Base-by-base conservation (phyloP, 208 protist genomes). In the Herpetomonas tarakana region DNA sequence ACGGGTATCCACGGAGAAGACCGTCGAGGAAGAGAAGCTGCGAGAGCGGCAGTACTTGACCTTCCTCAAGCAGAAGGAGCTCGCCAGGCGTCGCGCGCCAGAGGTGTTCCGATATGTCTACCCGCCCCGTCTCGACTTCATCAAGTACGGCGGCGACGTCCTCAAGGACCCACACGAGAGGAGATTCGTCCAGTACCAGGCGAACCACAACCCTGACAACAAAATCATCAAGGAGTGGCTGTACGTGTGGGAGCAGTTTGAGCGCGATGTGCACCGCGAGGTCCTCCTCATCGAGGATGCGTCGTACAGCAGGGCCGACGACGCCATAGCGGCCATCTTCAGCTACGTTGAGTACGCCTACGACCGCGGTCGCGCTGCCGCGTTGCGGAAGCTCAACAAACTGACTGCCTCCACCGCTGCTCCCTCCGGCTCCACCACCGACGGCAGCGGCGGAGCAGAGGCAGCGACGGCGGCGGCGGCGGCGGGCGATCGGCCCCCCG, bases 321-420 rank as follows among this genome's bases (percentile, higher is more conserved):
- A 78, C 16, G 74, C 79, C 50, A 30, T 79, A 31, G 75, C 76
- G 0, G 71, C 76, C 38, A 80, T 86, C 29, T 46, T 65, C 29
- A 86, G 75, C 63, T 86, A 76, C 61, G 39, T 86, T 9, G 74
- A 86, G 58, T 65, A 74, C 68, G 69, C 67, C 65, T 86, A 79
- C 62, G 61, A 75, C 62, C 55, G 57, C 22, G 64, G 56, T 0
- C 64, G 65, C 44, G 30, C 53, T 28, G 49, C 52, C 44, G 52
- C 71, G 21, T 11, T 47, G 52, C 38, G 30, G 31, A 59, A 66
- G 45, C 31, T 64, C 30, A 61, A 68, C 38, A 27, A 31, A 21
- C 57, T 62, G 14, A 57, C 68, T 26, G 52, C 51, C 27, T 47
- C 69, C 51, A 55, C 53, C 26, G 64, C 44, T 18, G 38, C 2